Evolutionary conservation across 768 basidiomycete species (phyloP).

Genomic region (Boletus huronensis): DNA sequence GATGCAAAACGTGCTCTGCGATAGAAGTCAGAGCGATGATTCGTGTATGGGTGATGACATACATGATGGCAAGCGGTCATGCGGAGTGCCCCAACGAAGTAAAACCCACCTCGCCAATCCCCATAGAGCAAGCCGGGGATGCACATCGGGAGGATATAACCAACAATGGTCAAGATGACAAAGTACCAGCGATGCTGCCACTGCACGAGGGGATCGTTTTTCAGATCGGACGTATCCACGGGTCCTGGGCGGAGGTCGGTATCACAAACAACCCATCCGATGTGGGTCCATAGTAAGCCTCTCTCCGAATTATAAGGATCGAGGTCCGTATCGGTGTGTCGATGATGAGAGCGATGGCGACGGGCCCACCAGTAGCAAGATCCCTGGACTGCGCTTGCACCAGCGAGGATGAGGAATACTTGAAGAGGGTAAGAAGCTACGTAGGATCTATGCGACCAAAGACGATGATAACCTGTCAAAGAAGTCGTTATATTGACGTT

Average conservation of each 20-base stretch:
- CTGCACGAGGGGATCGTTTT: conserved; percentile 62
- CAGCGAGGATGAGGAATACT: conserved; percentile 65
- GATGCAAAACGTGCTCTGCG: conserved; percentile 80
- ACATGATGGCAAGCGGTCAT: conserved; percentile 80
- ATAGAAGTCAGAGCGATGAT: neutral
- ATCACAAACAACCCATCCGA: conserved; percentile 84
- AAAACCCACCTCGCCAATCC: conserved; percentile 77
- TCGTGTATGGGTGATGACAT: conserved; percentile 29
- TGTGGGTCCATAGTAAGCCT: conserved; percentile 75
- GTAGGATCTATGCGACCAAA: conserved; percentile 85
- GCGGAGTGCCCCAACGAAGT: conserved; percentile 68
- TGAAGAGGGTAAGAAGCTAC: conserved; percentile 72
- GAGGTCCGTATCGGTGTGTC: conserved; percentile 81
- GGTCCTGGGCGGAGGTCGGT: conserved; percentile 67
- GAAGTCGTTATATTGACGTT: conserved; percentile 1
- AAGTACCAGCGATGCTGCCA: conserved; percentile 81
- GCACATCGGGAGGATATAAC: conserved; percentile 62
- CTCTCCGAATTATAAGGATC: conserved; percentile 83
- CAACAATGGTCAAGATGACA: conserved; percentile 57
- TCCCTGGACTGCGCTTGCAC: conserved; percentile 81
- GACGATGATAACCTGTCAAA: conserved; percentile 67
- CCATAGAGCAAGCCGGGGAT: conserved; percentile 71
- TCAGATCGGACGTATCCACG: conserved; percentile 70
- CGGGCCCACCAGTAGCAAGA: conserved; percentile 88
- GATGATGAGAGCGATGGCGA: conserved; percentile 79